phyloP scores from a whole-genome alignment of 2,329 filamentous ascomycete species.

The Diaporthe citrichinensis region DNA sequence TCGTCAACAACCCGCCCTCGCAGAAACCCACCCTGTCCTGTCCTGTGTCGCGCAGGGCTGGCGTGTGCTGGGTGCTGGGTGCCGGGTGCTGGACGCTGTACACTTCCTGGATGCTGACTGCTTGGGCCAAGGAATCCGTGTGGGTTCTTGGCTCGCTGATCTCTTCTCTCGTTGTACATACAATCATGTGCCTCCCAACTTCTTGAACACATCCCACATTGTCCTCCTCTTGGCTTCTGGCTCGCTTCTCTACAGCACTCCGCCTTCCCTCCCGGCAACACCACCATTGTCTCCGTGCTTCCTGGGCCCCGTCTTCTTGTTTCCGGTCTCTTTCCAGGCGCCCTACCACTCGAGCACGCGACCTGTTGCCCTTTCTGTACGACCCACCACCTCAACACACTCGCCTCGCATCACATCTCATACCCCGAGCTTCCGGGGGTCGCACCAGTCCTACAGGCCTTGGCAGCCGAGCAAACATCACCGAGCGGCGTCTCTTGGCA shows the following conservation, averaged over 20 bases:
- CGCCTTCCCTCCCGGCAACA: constrained; percentile 17
- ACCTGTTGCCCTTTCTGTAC: background rate
- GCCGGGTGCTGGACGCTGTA: background rate
- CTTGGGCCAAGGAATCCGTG: constrained; percentile 6
- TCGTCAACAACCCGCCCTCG: background rate
- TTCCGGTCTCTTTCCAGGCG: background rate
- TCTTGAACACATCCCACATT: constrained; percentile 2
- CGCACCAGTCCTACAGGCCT: constrained; percentile 14
- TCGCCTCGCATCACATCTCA: background rate
- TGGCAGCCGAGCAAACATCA: constrained; percentile 17
- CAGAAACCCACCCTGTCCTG: constrained; percentile 9
- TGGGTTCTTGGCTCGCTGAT: constrained; percentile 20
- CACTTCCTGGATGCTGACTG: background rate
- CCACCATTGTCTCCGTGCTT: constrained; percentile 28
- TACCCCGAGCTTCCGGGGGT: constrained; percentile 13
- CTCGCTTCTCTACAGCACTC: constrained; percentile 15
- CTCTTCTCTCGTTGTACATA: constrained; percentile 21
- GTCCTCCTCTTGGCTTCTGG: constrained; percentile 3
- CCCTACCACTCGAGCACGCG: background rate
- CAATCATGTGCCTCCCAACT: constrained; percentile 18
- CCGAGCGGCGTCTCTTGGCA: constrained; percentile 8
- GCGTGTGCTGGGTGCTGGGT: background rate
- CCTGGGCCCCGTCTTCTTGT: constrained; percentile 2
- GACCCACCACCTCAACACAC: background rate
- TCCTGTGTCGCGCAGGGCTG: constrained; percentile 15